A percentile compares a stretch with the other conserved stretches of the same genome.
These are phyloP conservation scores for Isatis tinctoria DNA, from an alignment of 345 rosid species.

Conservation along the genomic window DNA sequence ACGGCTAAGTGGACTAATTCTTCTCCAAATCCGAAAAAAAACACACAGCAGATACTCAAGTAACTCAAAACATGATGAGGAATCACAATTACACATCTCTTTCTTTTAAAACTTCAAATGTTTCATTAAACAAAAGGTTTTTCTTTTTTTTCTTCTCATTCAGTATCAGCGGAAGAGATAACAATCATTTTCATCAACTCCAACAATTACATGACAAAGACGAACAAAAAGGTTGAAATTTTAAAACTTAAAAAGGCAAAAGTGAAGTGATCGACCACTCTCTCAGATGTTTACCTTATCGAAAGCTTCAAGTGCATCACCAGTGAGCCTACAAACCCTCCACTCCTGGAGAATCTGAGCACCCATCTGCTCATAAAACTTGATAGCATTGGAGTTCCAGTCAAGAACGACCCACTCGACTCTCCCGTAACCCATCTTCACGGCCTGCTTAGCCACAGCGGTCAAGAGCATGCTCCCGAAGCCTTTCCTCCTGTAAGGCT, in stretches of 20 bases:
- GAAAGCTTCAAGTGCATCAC: conserved; percentile 68
- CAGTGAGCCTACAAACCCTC: conserved; percentile 89
- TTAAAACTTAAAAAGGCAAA: background rate
- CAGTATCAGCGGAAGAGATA: background rate
- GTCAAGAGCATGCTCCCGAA: conserved; percentile 67
- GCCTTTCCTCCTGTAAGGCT: conserved; percentile 74
- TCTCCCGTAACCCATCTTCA: conserved; percentile 80
- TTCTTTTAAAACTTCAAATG: background rate
- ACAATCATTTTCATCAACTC: conserved; percentile 7
- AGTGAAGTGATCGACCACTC: background rate
- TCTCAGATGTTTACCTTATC: conserved; percentile 33
- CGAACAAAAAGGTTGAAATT: background rate
- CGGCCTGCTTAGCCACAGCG: conserved; percentile 85
- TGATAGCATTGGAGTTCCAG: conserved; percentile 84
- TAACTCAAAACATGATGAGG: background rate
- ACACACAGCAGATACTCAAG: too few species aligned
- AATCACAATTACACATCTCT: background rate
- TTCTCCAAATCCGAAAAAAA: too few species aligned
- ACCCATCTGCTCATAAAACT: conserved; percentile 86
- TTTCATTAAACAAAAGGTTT: background rate
- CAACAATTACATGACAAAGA: conserved; percentile 7
- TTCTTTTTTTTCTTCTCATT: background rate
- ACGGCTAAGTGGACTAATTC: too few species aligned
- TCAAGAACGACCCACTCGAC: conserved; percentile 92
- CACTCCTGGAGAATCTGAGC: conserved; percentile 68